A percentile compares a stretch with the other conserved stretches of the same genome.
These are phyloP conservation scores for Aspergillus olivimuriae DNA, from an alignment of 495 filamentous ascomycete genomes.

Conservation along the genomic window DNA sequence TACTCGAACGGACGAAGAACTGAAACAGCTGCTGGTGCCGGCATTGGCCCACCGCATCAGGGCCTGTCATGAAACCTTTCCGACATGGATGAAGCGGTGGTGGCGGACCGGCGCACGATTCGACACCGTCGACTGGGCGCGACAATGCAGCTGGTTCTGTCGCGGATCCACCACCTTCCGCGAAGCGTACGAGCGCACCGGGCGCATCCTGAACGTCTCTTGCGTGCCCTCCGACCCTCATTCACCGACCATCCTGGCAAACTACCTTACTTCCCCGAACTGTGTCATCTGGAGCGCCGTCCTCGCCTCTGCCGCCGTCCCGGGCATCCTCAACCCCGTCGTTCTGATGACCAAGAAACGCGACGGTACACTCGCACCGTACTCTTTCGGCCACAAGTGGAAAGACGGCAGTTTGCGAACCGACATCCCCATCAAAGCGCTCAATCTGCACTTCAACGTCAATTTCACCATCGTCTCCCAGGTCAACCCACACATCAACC, in stretches of 20 bases:
- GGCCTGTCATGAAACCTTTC: constrained; percentile 73
- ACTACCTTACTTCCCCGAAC: constrained; percentile 90
- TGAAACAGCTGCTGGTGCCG: constrained; percentile 78
- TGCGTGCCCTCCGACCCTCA: constrained; percentile 98
- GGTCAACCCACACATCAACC: constrained; percentile 92
- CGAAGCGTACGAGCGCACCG: constrained; percentile 91
- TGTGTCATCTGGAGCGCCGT: constrained; percentile 98
- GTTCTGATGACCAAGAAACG: constrained; percentile 91
- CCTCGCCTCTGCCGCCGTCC: constrained; percentile 89
- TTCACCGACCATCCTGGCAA: constrained; percentile 82
- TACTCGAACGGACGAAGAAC: constrained; percentile 85
- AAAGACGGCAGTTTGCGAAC: constrained; percentile 92
- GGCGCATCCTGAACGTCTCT: constrained; percentile 88
- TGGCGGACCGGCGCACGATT: constrained; percentile 90
- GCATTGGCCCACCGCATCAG: constrained; percentile 77
- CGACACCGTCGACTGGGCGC: constrained; percentile 88
- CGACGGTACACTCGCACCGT: constrained; percentile 69
- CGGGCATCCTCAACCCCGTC: constrained; percentile 91
- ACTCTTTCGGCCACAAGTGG: constrained; percentile 96
- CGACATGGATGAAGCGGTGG: constrained; percentile 75
- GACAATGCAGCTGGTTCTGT: constrained; percentile 78
- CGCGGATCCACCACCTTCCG: constrained; percentile 86
- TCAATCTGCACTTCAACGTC: constrained; percentile 96
- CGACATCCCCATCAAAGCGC: constrained; percentile 87
- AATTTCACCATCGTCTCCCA: constrained; percentile 95